Conservation (phyloP, 164 flowering plant genomes). For the Tinospora cordifolia region DNA sequence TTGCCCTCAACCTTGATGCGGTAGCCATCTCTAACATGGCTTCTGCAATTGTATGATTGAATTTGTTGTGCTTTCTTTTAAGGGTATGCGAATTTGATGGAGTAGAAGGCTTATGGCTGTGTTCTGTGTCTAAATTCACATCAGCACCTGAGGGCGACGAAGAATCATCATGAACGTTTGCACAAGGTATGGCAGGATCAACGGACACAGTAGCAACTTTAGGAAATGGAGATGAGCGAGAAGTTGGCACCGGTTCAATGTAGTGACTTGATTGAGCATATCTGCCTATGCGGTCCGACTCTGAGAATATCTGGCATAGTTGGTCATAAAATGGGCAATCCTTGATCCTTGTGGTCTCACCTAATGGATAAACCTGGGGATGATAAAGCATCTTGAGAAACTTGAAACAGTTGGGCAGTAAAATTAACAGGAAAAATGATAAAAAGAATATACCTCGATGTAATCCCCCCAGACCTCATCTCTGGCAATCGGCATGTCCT, state of each 20-base stretch:
- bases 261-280: conserved; percentile 79
- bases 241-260: conserved; percentile 30
- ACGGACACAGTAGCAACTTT: conserved; percentile 20
- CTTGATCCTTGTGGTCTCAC: conserved; percentile 44
- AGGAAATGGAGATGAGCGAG: conserved; percentile 13
- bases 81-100: conserved; percentile 17
- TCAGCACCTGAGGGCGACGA: conserved; percentile 18
- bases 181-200: conserved; percentile 25
- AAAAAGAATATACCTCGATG: conserved; percentile 13
- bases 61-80: conserved; percentile 19
- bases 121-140: conserved; percentile 28
- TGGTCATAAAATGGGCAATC: conserved; percentile 66
- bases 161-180: conserved; percentile 14
- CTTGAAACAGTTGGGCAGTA: background rate
- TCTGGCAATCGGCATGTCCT: conserved; percentile 3
- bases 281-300: conserved; percentile 46
- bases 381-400: background rate
- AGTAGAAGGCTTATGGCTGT: conserved; percentile 35
- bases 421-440: background rate
- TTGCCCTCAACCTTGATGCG: conserved; percentile 35
- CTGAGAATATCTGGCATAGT: conserved; percentile 60
- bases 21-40: conserved; percentile 47
- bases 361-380: conserved; percentile 38
- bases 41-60: conserved; percentile 32
- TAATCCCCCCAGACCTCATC: conserved; percentile 13